These are phyloP conservation scores for Penicillium daleae DNA, from an alignment of 495 filamentous ascomycete genomes.

Conservation along the genomic window DNA sequence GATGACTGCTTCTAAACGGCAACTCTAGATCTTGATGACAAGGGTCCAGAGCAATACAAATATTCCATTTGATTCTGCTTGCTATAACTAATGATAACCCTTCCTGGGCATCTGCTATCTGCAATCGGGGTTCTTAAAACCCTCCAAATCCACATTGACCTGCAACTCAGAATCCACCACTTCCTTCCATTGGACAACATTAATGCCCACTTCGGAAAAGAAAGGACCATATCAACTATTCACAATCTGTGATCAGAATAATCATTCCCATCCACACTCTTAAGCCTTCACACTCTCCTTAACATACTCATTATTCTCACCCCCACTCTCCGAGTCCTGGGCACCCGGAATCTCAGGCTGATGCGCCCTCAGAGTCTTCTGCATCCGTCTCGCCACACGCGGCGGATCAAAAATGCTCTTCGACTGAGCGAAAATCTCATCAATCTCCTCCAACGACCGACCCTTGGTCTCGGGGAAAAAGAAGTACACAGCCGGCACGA, in stretches of 20 bases:
- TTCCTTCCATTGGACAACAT: background rate
- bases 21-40: too few species aligned
- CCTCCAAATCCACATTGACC: background rate
- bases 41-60: background rate
- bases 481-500: conserved; percentile 57
- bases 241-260: background rate
- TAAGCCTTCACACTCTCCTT: conserved; percentile 17
- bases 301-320: conserved; percentile 14
- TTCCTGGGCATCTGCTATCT: background rate
- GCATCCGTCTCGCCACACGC: conserved; percentile 29
- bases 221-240: background rate
- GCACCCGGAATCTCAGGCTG: conserved; percentile 6
- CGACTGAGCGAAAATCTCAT: conserved; percentile 62
- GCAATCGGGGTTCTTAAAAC: background rate
- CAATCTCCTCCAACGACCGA: conserved; percentile 74
- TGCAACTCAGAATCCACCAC: background rate
- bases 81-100: background rate
- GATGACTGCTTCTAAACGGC: too few species aligned
- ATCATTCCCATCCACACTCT: background rate
- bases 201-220: background rate
- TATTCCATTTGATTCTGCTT: background rate
- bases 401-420: conserved; percentile 36
- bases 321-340: conserved; percentile 8
- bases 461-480: conserved; percentile 60
- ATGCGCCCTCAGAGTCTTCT: conserved; percentile 17